A percentile compares a stretch with the other conserved stretches of the same genome.
Evolutionary conservation across 192 early-diverging fungal species (phyloP).

Genomic region (Backusella sp.): DNA sequence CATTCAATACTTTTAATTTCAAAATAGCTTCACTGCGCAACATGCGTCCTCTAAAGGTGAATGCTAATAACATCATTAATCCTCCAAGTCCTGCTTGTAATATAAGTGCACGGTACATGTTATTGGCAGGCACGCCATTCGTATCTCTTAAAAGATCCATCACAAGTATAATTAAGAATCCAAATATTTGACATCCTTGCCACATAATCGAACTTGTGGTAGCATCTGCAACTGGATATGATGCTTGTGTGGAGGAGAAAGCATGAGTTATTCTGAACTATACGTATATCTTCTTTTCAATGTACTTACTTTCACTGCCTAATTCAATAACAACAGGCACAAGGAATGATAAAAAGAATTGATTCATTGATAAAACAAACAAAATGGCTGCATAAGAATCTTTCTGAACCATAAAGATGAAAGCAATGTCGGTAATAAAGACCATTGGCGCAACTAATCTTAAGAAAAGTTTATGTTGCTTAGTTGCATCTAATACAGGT

Average conservation of each 20-base stretch:
- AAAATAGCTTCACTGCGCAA: constrained; percentile 27
- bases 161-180: constrained; percentile 25
- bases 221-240: constrained; percentile 34
- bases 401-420: constrained; percentile 32
- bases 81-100: constrained; percentile 29
- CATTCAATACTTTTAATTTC: not conserved
- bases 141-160: constrained; percentile 31
- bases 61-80: constrained; percentile 18
- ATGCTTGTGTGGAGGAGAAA: constrained; percentile 6
- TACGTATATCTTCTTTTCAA: not conserved
- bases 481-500: constrained; percentile 33
- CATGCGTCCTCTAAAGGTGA: constrained; percentile 28
- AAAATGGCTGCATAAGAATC: constrained; percentile 32
- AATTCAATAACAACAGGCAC: constrained; percentile 38
- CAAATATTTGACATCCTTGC: constrained; percentile 39
- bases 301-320: constrained; percentile 32
- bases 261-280: not conserved
- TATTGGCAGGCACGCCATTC: constrained; percentile 19
- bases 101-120: constrained; percentile 32
- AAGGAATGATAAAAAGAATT: constrained; percentile 37
- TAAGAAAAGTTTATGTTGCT: constrained; percentile 34
- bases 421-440: constrained; percentile 29
- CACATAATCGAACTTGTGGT: constrained; percentile 34
- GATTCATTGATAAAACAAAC: constrained; percentile 34
- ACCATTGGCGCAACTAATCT: constrained; percentile 30